Percentiles rank a stretch among this genome's conserved stretches.
Conservation (phyloP, 257 asterid species). For the Solanum gracilifrons region DNA sequence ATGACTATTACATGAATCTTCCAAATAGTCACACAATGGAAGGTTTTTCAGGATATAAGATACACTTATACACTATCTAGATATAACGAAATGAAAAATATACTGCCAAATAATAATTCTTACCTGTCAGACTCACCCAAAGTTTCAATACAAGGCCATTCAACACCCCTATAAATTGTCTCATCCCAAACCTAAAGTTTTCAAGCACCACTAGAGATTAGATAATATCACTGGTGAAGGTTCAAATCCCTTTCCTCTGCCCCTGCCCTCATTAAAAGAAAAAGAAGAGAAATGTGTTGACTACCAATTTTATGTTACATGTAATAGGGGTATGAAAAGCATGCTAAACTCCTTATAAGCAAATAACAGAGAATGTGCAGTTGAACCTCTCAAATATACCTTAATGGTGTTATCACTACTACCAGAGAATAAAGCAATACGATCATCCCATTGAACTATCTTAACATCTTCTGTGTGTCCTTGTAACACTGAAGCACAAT, state of each 20-base stretch:
- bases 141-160: constrained; percentile 78
- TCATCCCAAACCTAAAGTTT: constrained; percentile 67
- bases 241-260: neutral
- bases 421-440: constrained; percentile 47
- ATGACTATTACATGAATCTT: neutral
- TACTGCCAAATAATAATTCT: neutral
- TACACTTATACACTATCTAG: neutral
- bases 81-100: neutral
- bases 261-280: neutral
- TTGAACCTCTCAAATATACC: constrained; percentile 23
- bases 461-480: constrained; percentile 58
- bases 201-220: neutral
- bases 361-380: neutral
- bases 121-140: constrained; percentile 59
- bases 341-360: neutral
- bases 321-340: neutral
- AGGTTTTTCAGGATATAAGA: neutral
- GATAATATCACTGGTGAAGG: neutral
- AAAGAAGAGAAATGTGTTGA: neutral
- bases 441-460: constrained; percentile 72
- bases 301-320: neutral
- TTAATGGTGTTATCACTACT: constrained; percentile 78
- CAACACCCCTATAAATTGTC: constrained; percentile 38
- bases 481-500: constrained; percentile 56
- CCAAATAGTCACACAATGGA: neutral